Conservation (phyloP, 305 asterid species). For the Rubia tinctorum region DNA sequence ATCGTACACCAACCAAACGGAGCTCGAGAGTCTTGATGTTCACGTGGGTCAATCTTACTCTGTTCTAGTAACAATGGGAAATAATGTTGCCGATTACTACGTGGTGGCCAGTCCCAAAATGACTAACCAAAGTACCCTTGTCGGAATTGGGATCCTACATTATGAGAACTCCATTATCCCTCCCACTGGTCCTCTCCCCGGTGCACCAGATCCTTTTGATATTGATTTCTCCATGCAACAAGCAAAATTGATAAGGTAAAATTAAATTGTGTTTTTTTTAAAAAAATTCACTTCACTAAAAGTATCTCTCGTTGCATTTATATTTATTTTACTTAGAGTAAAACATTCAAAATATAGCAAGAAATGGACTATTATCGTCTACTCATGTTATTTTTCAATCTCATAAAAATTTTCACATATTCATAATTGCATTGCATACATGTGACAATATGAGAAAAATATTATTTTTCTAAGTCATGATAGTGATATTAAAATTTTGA, state of each 20-base stretch:
- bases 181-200: slow-evolving; percentile 39
- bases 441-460: no score
- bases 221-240: slow-evolving; percentile 45
- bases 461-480: no score
- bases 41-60: slow-evolving; percentile 80
- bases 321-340: no score
- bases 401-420: no score
- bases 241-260: slow-evolving; percentile 54
- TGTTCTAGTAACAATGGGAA: slow-evolving; percentile 45
- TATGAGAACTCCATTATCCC: slow-evolving; percentile 34
- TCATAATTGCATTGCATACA: no score
- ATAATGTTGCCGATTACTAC: slow-evolving; percentile 44
- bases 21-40: slow-evolving; percentile 49
- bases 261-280: background rate
- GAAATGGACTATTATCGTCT: no score
- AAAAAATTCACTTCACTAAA: background rate
- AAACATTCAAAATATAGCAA: no score
- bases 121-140: slow-evolving; percentile 20
- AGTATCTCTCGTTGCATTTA: no score
- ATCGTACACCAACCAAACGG: slow-evolving; percentile 50
- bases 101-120: slow-evolving; percentile 57
- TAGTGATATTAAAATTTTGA: no score
- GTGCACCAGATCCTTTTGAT: slow-evolving; percentile 59
- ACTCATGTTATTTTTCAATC: no score
- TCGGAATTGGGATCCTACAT: slow-evolving; percentile 50